Percentiles rank a stretch among this genome's conserved stretches.
These are phyloP conservation scores for Prunus armeniaca DNA, from an alignment of 306 rosid species.

Conservation along the genomic window DNA sequence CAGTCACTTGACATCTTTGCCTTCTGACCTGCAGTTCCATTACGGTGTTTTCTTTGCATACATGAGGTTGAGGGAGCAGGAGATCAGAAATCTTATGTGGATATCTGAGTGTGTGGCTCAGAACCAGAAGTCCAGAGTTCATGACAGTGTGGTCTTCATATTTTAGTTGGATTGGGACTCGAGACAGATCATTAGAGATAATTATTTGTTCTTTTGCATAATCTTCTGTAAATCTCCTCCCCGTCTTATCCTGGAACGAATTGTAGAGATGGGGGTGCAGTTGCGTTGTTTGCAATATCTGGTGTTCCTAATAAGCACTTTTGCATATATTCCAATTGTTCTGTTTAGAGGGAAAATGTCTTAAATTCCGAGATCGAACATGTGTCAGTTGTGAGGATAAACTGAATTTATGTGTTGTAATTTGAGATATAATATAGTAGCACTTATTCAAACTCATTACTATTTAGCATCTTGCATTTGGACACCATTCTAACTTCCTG, in stretches of 20 bases:
- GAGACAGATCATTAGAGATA: conserved; percentile 6
- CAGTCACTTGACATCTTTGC: not conserved
- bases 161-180: conserved; percentile 45
- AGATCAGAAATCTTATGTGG: conserved; percentile 97
- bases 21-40: conserved; percentile 71
- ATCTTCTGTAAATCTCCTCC: conserved; percentile 39
- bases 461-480: too few relatives aligned
- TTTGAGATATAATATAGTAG: not conserved
- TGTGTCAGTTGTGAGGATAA: conserved; percentile 13
- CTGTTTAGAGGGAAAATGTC: conserved; percentile 2
- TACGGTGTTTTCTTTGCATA: conserved; percentile 93
- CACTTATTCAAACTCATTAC: not conserved
- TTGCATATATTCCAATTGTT: not conserved
- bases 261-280: conserved; percentile 29
- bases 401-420: conserved; percentile 6
- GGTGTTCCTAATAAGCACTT: conserved; percentile 33
- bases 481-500: too few relatives aligned
- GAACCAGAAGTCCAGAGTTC: conserved; percentile 97
- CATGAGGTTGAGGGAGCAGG: conserved; percentile 98
- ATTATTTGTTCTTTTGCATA: conserved; percentile 29
- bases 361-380: not conserved
- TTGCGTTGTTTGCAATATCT: conserved; percentile 26
- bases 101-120: conserved; percentile 96
- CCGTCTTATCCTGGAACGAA: conserved; percentile 17
- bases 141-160: conserved; percentile 93